Evolutionary conservation across 208 protist genomes (phyloP), one percentile per base, ranked within the genome.

Genomic region (Trypanosoma congolense): DNA sequence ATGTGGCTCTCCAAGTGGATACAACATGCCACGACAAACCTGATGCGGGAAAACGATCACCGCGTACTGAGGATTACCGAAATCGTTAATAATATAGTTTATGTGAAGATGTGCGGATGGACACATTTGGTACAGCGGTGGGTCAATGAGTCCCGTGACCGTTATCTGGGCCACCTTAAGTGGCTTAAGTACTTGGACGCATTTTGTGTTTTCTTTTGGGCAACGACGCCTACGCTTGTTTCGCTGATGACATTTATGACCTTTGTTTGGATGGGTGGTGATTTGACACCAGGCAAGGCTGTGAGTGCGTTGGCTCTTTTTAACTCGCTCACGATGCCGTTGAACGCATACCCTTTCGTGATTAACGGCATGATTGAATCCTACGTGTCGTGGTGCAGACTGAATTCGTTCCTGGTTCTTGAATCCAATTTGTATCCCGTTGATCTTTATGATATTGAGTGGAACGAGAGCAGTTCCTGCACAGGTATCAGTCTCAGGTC

Each of bases 171-270:
- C 30, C 24, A 61, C 42, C 57, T 73, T 38, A 12, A 21, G 25
- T 73, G 65, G 65, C 46, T 73, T 2, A 73, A 73, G 42, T 60
- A 57, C 36, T 55, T 73, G 19, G 65, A 73, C 44, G 57, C 65
- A 4, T 66, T 52, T 16, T 73, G 65, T 53, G 65, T 73, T 3
- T 64, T 73, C 40, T 73, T 66, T 43, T 73, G 65, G 65, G 65
- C 58, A 12, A 48, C 46, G 25, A 73, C 65, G 30, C 65, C 65
- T 5, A 61, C 55, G 21, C 30, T 73, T 47, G 65, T 73, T 33
- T 73, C 65, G n/a, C 38, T 73, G 16, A 22, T 56, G 21, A 73
- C 65, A 24, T 73, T 73, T 45, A 56, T 52, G 3, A 55, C 59
- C 14, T 73, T 62, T 52, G 61, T 63, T 35, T 48, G 40, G 48